Evolutionary conservation across 148 eudicot genomes (phyloP).

Genomic region (Cornus controversa): DNA sequence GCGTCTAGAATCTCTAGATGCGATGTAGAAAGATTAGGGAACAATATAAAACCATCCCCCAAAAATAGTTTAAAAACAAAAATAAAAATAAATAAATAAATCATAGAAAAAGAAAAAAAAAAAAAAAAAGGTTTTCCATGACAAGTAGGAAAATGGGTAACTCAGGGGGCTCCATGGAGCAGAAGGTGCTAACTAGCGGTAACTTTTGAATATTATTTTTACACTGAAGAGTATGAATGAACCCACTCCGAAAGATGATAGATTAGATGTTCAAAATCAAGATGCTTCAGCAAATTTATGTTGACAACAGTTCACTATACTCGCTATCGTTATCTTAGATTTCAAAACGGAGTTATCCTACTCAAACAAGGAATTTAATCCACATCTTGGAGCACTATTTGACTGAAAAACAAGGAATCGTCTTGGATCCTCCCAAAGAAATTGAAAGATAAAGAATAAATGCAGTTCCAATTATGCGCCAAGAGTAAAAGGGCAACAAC

Average conservation of each 20-base stretch:
- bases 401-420: neutral
- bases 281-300: neutral
- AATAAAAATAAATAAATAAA: neutral
- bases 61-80: neutral
- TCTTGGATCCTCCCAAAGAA: neutral
- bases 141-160: neutral
- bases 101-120: no score
- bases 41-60: neutral
- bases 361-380: neutral
- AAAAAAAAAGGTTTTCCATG: no score
- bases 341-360: neutral
- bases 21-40: neutral
- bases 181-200: neutral
- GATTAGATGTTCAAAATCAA: neutral
- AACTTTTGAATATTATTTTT: neutral
- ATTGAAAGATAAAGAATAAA: neutral
- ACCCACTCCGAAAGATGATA: neutral
- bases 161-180: no score
- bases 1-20: no score
- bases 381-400: neutral
- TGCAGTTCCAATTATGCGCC: neutral
- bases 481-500: constrained; percentile 3
- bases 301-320: neutral
- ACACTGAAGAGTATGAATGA: neutral
- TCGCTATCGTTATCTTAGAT: neutral